A percentile compares a stretch with the other conserved stretches of the same genome.
Conservation (phyloP, 2,329 filamentous ascomycete species). For the Fonsecaea pedrosoi region DNA sequence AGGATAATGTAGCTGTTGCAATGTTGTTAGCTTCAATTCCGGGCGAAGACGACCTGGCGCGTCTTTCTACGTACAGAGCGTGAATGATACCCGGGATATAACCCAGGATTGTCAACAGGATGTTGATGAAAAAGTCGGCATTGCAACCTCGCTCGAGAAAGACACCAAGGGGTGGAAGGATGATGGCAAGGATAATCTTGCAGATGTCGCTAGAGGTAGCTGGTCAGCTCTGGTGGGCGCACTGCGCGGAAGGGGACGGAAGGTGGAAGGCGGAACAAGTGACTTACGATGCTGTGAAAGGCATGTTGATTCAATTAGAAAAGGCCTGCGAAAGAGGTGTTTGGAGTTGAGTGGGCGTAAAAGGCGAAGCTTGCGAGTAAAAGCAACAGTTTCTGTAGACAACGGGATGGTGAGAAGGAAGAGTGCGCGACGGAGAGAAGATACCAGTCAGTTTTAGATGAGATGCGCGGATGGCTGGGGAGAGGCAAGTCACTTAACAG, state of each 20-base stretch:
- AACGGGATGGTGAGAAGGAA: constrained; percentile 5
- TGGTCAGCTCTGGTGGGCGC: constrained; percentile 30
- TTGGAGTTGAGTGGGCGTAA: constrained; percentile 2
- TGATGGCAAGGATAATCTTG: constrained; percentile 86
- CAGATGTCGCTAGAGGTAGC: constrained; percentile 67
- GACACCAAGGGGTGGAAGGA: constrained; percentile 88
- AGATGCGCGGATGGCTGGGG: constrained; percentile 15
- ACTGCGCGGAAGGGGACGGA: constrained; percentile 29
- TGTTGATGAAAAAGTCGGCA: constrained; percentile 89
- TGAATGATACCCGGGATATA: constrained; percentile 88
- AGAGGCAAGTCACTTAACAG: constrained; percentile 15
- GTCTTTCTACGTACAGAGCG: constrained; percentile 69
- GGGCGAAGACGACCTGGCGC: background rate
- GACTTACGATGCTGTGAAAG: constrained; percentile 59
- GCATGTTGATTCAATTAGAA: constrained; percentile 50
- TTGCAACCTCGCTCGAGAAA: constrained; percentile 93
- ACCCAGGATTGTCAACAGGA: constrained; percentile 79
- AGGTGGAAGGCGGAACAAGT: constrained; percentile 17
- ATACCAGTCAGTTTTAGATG: constrained; percentile 16
- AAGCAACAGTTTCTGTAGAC: constrained; percentile 7
- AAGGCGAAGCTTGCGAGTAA: constrained; percentile 10
- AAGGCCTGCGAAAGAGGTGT: background rate
- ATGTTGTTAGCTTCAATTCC: constrained; percentile 25
- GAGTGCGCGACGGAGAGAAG: constrained; percentile 18
- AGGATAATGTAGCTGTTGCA: constrained; percentile 76